These are phyloP conservation scores for Septoria petroselini DNA, from an alignment of 2,329 filamentous ascomycete species.

Conservation along the genomic window DNA sequence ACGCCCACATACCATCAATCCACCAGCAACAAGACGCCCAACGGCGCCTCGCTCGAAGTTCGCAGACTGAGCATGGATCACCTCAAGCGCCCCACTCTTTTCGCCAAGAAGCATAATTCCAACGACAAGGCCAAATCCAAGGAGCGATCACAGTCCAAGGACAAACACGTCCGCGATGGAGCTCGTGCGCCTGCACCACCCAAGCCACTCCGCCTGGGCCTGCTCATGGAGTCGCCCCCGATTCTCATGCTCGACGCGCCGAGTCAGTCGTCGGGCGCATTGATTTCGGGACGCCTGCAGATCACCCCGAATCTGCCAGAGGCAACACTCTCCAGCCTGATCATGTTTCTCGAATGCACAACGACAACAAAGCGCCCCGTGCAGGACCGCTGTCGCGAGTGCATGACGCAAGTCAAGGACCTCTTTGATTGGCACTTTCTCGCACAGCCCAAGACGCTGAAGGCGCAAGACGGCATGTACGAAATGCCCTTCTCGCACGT, in stretches of 20 bases:
- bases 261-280: slow-evolving; percentile 72
- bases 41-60: slow-evolving; percentile 19
- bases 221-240: slow-evolving; percentile 79
- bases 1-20: slow-evolving; percentile 20
- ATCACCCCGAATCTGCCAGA: slow-evolving; percentile 66
- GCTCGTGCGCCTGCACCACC: slow-evolving; percentile 20
- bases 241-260: slow-evolving; percentile 77
- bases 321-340: slow-evolving; percentile 66
- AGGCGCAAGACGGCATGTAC: slow-evolving; percentile 58
- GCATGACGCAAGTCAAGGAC: slow-evolving; percentile 67
- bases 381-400: slow-evolving; percentile 72
- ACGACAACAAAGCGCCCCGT: slow-evolving; percentile 80
- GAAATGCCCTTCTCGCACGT: slow-evolving; percentile 86
- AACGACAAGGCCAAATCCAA: slow-evolving; percentile 26
- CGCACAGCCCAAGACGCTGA: slow-evolving; percentile 48
- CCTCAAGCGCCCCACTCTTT: slow-evolving; percentile 34
- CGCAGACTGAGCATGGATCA: slow-evolving; percentile 37
- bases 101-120: slow-evolving; percentile 24
- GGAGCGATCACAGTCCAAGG: slow-evolving; percentile 33
- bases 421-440: slow-evolving; percentile 79
- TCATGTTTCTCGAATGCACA: slow-evolving; percentile 67
- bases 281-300: slow-evolving; percentile 79
- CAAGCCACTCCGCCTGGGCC: slow-evolving; percentile 53
- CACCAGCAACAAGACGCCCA: slow-evolving; percentile 18
- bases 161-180: slow-evolving; percentile 28